Percentiles rank a stretch among this genome's conserved stretches.
Evolutionary conservation across 768 basidiomycete genomes (phyloP).

Genomic region (Xerocomus spinulosus): DNA sequence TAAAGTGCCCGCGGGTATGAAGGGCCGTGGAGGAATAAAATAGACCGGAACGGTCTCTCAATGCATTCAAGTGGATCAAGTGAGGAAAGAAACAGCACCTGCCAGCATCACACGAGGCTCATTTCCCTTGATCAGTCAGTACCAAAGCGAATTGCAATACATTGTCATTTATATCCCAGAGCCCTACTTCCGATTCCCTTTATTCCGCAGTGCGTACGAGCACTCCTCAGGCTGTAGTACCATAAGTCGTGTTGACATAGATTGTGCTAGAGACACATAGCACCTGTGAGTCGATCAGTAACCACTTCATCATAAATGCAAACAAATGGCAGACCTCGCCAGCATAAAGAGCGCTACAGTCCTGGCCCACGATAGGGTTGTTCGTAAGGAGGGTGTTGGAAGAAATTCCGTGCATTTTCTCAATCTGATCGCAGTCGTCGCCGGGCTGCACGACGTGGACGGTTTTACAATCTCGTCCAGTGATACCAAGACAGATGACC

Average conservation of each 20-base stretch:
- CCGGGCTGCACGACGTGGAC: slow-evolving; percentile 43
- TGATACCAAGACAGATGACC: slow-evolving; percentile 52
- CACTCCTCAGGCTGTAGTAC: slow-evolving; percentile 1
- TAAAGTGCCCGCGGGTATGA: too few species aligned
- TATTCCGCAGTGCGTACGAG: not conserved
- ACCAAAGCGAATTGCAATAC: not conserved
- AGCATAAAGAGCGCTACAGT: slow-evolving; percentile 52
- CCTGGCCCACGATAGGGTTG: slow-evolving; percentile 57
- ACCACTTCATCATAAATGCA: not conserved
- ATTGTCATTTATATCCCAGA: not conserved
- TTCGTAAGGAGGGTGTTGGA: slow-evolving; percentile 47
- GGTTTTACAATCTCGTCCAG: slow-evolving; percentile 52
- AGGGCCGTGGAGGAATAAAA: too few species aligned
- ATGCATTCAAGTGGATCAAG: too few species aligned
- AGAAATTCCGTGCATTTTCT: slow-evolving; percentile 38
- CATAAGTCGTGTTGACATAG: slow-evolving; percentile 22
- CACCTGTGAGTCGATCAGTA: slow-evolving; percentile 17
- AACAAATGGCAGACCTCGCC: slow-evolving; percentile 43
- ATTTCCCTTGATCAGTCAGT: too few species aligned
- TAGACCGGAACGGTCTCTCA: too few species aligned
- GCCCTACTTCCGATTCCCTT: not conserved
- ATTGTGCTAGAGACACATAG: slow-evolving; percentile 23
- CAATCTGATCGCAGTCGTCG: slow-evolving; percentile 50
- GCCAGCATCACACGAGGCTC: too few species aligned
- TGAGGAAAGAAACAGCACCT: too few species aligned